phyloP scores from a whole-genome alignment of 208 protist genomes.

The Leishmania guyanensis region DNA sequence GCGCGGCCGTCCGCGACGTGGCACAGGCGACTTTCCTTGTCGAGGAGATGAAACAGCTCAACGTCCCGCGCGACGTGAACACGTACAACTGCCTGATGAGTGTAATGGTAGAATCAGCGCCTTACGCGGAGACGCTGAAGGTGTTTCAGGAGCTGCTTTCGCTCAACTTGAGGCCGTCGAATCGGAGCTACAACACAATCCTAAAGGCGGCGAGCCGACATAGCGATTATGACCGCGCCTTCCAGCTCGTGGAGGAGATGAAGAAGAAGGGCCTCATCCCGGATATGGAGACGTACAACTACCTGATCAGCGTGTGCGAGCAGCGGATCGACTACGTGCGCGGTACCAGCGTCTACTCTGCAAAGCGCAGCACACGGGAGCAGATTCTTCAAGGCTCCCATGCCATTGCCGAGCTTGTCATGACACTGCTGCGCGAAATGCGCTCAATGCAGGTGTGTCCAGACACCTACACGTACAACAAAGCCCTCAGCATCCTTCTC shows the following conservation, averaged over 20 bases:
- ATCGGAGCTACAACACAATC: slow-evolving; percentile 91
- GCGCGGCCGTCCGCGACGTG: slow-evolving; percentile 83
- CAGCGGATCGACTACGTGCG: slow-evolving; percentile 84
- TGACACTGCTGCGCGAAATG: slow-evolving; percentile 86
- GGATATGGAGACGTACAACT: slow-evolving; percentile 92
- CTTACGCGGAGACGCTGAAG: slow-evolving; percentile 80
- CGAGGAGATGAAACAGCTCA: slow-evolving; percentile 87
- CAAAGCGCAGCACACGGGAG: slow-evolving; percentile 51
- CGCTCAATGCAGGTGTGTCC: slow-evolving; percentile 60
- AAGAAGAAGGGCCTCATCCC: slow-evolving; percentile 84
- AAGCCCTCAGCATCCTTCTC: slow-evolving; percentile 61
- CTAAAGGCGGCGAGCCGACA: slow-evolving; percentile 69
- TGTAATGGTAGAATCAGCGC: slow-evolving; percentile 76
- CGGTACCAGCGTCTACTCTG: slow-evolving; percentile 43
- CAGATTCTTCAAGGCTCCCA: slow-evolving; percentile 56
- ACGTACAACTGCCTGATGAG: slow-evolving; percentile 94
- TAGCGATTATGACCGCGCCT: slow-evolving; percentile 88
- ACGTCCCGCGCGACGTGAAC: slow-evolving; percentile 72
- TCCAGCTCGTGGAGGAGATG: slow-evolving; percentile 92
- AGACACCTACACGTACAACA: slow-evolving; percentile 92
- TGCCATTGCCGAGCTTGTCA: slow-evolving; percentile 68
- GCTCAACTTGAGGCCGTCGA: slow-evolving; percentile 52
- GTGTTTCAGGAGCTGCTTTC: slow-evolving; percentile 80
- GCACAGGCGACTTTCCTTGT: slow-evolving; percentile 88
- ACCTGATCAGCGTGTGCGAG: slow-evolving; percentile 79